Percentiles rank a stretch among this genome's conserved stretches.
These are phyloP conservation scores for Yamadazyma mexicana DNA, from an alignment of 1,139 yeast species.

Conservation along the genomic window DNA sequence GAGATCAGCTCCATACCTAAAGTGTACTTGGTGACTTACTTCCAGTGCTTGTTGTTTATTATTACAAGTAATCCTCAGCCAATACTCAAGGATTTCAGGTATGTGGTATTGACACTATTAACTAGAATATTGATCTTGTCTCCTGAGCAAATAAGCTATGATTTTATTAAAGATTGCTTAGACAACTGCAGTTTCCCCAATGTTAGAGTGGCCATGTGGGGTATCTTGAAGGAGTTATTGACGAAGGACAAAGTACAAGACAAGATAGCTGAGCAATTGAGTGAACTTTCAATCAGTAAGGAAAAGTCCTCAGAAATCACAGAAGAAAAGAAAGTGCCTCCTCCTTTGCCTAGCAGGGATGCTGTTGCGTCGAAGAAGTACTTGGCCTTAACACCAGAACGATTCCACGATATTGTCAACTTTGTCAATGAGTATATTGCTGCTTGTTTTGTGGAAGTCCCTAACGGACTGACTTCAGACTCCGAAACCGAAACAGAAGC, in stretches of 20 bases:
- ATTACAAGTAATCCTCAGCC: conserved; percentile 17
- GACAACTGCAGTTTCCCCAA: conserved; percentile 65
- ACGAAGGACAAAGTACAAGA: conserved; percentile 19
- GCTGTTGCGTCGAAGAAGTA: no score
- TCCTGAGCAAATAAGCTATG: conserved; percentile 57
- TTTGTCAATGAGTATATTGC: conserved; percentile 35
- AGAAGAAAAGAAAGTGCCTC: conserved; percentile 7
- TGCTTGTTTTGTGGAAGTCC: conserved; percentile 26
- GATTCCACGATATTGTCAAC: conserved; percentile 40
- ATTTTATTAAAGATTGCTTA: conserved; percentile 65
- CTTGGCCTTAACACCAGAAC: conserved; percentile 38
- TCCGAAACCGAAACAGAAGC: conserved; percentile 15
- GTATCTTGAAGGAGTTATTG: conserved; percentile 66
- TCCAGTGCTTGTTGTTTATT: conserved; percentile 33
- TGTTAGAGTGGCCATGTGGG: conserved; percentile 58
- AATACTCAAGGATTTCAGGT: conserved; percentile 22
- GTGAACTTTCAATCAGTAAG: conserved; percentile 7
- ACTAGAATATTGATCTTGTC: conserved; percentile 56
- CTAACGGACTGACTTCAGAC: conserved; percentile 6
- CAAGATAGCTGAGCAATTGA: conserved; percentile 8
- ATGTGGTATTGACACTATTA: conserved; percentile 46
- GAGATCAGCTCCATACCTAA: conserved; percentile 36
- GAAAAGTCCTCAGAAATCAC: no score
- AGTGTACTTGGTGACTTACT: conserved; percentile 30
- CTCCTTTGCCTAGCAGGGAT: conserved; percentile 22